Percentiles rank a stretch among this genome's conserved stretches.
These are phyloP conservation scores for Begonia peltatifolia DNA, from an alignment of 306 rosid species.

Conservation along the genomic window DNA sequence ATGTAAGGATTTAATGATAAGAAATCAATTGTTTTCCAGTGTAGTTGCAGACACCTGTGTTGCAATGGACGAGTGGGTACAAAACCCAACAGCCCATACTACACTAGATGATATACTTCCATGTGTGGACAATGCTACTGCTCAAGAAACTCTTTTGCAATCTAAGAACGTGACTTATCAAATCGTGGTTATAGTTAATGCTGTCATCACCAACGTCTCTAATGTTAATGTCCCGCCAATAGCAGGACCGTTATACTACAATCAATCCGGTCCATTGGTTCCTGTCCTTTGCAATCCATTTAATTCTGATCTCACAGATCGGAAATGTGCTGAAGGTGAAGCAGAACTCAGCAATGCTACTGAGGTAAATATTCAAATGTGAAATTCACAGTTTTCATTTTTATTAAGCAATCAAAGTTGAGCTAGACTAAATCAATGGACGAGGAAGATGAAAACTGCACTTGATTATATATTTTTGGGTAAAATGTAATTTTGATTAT, in stretches of 20 bases:
- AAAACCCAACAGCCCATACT: conserved; percentile 37
- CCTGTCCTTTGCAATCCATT: conserved; percentile 68
- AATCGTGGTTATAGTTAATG: conserved; percentile 8
- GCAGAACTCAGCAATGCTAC: conserved; percentile 22
- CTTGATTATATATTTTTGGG: no score
- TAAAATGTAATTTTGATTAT: no score
- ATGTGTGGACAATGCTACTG: conserved; percentile 9
- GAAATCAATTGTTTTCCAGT: conserved; percentile 20
- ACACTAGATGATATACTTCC: conserved; percentile 14
- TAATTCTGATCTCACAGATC: conserved; percentile 12
- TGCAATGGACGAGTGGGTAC: conserved; percentile 77
- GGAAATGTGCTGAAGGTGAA: conserved; percentile 36
- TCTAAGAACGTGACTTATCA: conserved; percentile 8
- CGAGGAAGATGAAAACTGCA: no score
- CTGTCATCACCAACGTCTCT: conserved; percentile 4
- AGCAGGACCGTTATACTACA: conserved; percentile 21
- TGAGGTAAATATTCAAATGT: conserved; percentile 19
- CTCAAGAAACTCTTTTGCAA: conserved; percentile 5
- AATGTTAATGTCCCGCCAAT: conserved; percentile 19
- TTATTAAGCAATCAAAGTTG: no score
- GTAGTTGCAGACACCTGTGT: conserved; percentile 63
- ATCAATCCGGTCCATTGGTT: conserved; percentile 49
- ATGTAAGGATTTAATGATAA: not conserved
- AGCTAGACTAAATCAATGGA: no score
- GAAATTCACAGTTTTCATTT: no score